Percentiles rank a stretch among this genome's conserved stretches.
Conservation (phyloP, 768 basidiomycete genomes). For the Boletellus sp. region DNA sequence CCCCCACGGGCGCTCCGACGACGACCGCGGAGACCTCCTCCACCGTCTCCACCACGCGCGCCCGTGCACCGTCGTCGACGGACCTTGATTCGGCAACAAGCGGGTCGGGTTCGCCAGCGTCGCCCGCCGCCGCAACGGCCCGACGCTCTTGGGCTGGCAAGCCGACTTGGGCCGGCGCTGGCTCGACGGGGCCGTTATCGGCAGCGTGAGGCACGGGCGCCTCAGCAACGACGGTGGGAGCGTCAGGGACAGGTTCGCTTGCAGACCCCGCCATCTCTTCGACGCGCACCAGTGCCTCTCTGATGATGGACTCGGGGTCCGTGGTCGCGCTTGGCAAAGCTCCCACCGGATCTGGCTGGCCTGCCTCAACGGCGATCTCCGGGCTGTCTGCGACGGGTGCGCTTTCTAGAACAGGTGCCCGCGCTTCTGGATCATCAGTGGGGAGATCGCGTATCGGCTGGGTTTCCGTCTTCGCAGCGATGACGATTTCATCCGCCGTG, state of each 20-base stretch:
- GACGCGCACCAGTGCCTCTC: neutral
- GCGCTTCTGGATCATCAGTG: neutral
- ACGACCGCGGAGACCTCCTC: too few relatives aligned
- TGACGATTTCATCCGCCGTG: neutral
- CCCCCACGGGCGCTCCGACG: neutral
- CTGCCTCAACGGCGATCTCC: neutral
- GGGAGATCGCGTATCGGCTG: neutral
- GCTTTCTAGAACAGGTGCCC: neutral
- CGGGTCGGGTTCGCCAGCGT: neutral
- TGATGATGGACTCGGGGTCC: neutral
- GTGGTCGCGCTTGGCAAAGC: neutral
- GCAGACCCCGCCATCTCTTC: neutral
- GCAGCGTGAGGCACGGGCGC: too few relatives aligned
- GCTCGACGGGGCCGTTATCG: too few relatives aligned
- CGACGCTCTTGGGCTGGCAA: neutral
- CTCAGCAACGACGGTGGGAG: slow-evolving; percentile 1
- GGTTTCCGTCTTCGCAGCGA: neutral
- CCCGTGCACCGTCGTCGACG: neutral
- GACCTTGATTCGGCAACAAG: neutral
- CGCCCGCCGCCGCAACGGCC: neutral
- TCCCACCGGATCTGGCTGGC: neutral
- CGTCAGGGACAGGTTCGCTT: neutral
- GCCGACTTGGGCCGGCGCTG: too few relatives aligned
- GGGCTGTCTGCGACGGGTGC: neutral
- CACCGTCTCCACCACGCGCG: neutral